Base-by-base conservation (phyloP, 2,329 filamentous ascomycete species). In the Myriosclerotinia curreyana region DNA sequence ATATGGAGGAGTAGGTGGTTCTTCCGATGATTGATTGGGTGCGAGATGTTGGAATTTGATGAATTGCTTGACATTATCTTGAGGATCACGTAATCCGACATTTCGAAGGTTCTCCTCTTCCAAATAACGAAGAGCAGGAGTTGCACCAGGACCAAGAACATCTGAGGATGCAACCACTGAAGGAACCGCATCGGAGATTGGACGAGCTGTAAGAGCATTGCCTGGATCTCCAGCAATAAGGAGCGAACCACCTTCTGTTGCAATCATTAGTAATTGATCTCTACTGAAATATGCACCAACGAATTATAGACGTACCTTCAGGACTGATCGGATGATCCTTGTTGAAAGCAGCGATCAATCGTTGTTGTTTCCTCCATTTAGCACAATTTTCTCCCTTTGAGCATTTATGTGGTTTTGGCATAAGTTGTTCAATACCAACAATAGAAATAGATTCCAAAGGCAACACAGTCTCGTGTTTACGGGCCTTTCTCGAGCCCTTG, bases 121-220 rank as follows among this genome's bases (percentile, higher is more conserved):
- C 46, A 97, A 83, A 67, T 87, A 85, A 65, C 84, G 82, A 66
- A 93, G 81, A 31, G 87, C 81, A 28, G 88, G 82, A 15, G 87
- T 75, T 54, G 83, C 76, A 9, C 84, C 84, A 7, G 90, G 88
- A 2, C 92, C 93, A 67, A 98, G 83, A 14, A 96, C 83, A 76
- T 97, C 94, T 1, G 93, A 97, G 0, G 94, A 97, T 34, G 93
- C 94, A 60, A 96, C 88, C 12, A 96, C 82, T 1, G 93, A 97
- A 12, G 90, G 90, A 4, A 89, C 84, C 25, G 85, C 85, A 70
- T 95, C 89, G 7, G 91, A 94, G 34, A 86, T 80, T 14, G 91
- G 90, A 51, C 89, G 86, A 68, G 83, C 76, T 3, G 88, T 91
- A 65, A 82, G 78, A 11, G 91, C 84, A 74, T 95, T 95, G 61